These are phyloP conservation scores for Apophysomyces variabilis DNA, from an alignment of 371 early-diverging fungal genomes.

Conservation along the genomic window DNA sequence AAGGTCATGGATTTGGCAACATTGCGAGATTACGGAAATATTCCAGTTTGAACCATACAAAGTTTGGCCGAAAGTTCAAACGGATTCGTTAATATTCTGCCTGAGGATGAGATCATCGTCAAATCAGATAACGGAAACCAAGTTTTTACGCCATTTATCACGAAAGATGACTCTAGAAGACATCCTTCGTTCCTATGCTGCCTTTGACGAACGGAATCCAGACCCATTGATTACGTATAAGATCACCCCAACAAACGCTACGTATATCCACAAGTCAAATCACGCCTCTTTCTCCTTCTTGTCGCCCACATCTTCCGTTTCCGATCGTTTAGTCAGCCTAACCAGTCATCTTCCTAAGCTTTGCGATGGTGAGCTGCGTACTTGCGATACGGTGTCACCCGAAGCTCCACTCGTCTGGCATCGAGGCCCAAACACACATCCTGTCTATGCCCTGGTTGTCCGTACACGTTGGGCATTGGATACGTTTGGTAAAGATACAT, in stretches of 20 bases:
- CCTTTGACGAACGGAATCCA: slow-evolving; percentile 15
- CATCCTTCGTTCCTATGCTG: slow-evolving; percentile 28
- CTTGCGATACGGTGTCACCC: slow-evolving; percentile 23
- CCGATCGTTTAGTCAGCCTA: slow-evolving; percentile 41
- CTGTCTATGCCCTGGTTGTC: slow-evolving; percentile 69
- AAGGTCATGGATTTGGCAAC: slow-evolving; percentile 63
- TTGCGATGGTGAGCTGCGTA: slow-evolving; percentile 47
- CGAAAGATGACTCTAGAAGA: slow-evolving; percentile 26
- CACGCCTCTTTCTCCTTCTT: slow-evolving; percentile 57
- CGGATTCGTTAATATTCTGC: slow-evolving; percentile 68
- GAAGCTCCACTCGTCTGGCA: slow-evolving; percentile 60
- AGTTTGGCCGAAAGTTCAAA: slow-evolving; percentile 69
- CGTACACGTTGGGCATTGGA: slow-evolving; percentile 59
- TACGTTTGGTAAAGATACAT: slow-evolving; percentile 50
- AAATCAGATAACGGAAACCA: slow-evolving; percentile 96
- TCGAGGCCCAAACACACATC: slow-evolving; percentile 71
- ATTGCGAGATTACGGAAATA: slow-evolving; percentile 58
- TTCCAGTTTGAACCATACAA: slow-evolving; percentile 72
- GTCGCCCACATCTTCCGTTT: slow-evolving; percentile 51
- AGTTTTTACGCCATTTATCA: slow-evolving; percentile 50
- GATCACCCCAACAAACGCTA: slow-evolving; percentile 19
- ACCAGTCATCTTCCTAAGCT: slow-evolving; percentile 52
- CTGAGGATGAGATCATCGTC: slow-evolving; percentile 50
- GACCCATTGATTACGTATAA: slow-evolving; percentile 24
- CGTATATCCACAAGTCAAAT: slow-evolving; percentile 16